Evolutionary conservation across 805 yeast species (phyloP), one percentile per base, ranked within the genome.

Genomic region (Nadsonia fulvescens): DNA sequence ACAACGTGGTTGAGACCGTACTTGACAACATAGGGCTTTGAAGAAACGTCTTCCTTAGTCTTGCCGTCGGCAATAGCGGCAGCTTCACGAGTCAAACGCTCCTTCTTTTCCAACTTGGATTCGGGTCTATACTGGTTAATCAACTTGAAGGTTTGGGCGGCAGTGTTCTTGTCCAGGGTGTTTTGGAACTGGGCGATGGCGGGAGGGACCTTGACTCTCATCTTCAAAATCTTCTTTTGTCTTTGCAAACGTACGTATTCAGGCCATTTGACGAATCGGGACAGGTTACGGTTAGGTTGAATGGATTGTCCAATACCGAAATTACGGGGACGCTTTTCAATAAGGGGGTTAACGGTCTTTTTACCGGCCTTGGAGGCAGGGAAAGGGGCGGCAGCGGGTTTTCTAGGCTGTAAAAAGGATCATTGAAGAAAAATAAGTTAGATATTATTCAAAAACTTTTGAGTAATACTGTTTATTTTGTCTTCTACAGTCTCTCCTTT

Each of bases 81-180:
- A 43, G 98, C 94, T 69, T 89, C 96, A 67, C 78, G 79, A 63
- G 89, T 75, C 54, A 86, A 74, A 70, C 98, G 82, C 69, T 81
- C 94, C 74, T 82, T 82, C 93, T 86, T 86, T 70, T 89, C 94
- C 55, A 81, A 75, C 53, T 72, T 53, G 42, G 94, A 77, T 71
- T 86, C 98, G 55, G 98, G 96, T 67, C 93, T 75, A 79, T 86
- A 86, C 70, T 89, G 86, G 91, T 82, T 82, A 67, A 86, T 74
- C 52, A 86, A 73, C 71, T 83, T 83, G 74, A 86, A 78, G 47
- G 93, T 67, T 64, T 78, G 91, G 49, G 94, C 66, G 52, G 98
- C 96, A 45, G 96, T 77, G 82, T 86, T 86, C 77, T 83, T 83
- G 77, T 86, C 98, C 60, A 86, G 70, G 52, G 82, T 74, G 64